phyloP scores from a whole-genome alignment of 148 eudicot species.

The Rhododendron mucronatum region DNA sequence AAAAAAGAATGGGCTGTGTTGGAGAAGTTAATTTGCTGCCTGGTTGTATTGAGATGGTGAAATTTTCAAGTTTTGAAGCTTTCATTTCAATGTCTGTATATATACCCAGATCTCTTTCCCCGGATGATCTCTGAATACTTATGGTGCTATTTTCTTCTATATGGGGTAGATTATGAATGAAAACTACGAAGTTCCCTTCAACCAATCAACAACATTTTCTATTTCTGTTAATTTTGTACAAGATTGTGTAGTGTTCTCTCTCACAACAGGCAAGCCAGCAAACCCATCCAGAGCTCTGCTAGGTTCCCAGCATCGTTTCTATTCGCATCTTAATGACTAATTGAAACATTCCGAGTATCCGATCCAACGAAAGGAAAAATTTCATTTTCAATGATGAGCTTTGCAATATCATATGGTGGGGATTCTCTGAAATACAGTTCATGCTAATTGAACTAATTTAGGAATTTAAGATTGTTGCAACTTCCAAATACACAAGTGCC shows the following conservation, averaged over 20 bases:
- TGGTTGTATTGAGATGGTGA: neutral
- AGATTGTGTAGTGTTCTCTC: neutral
- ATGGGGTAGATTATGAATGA: neutral
- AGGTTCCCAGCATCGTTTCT: neutral
- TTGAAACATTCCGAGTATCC: neutral
- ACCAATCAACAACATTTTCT: neutral
- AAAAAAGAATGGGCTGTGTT: neutral
- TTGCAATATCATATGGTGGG: neutral
- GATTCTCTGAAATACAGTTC: neutral
- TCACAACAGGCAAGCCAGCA: neutral
- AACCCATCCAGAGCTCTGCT: neutral
- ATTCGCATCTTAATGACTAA: neutral
- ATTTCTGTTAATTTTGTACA: neutral
- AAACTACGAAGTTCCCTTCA: neutral
- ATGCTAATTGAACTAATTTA: neutral
- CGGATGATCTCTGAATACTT: neutral
- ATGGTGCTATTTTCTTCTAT: neutral
- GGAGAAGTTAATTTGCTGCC: neutral
- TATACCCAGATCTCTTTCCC: neutral
- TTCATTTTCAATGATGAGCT: neutral
- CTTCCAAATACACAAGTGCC: neutral
- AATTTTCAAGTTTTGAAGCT: neutral
- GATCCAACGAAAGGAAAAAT: neutral
- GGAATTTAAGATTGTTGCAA: neutral
- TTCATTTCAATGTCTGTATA: neutral